Conservation (phyloP, 2,329 filamentous ascomycete genomes). For the Tolypocladium tropicale region DNA sequence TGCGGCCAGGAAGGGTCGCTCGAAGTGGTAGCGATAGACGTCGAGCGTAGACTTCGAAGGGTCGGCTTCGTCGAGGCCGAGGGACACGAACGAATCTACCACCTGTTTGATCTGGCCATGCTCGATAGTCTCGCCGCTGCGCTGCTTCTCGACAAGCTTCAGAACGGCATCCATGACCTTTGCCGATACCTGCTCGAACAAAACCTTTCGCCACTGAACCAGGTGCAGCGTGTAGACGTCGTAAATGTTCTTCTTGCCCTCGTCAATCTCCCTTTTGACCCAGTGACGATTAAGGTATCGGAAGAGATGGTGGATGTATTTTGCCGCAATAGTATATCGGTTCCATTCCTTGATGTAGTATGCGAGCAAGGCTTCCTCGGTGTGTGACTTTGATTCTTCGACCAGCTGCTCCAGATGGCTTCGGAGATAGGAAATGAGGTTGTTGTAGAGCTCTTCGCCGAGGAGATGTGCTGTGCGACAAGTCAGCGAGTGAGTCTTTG, state of each 20-base stretch:
- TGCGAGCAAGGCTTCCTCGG: constrained; percentile 78
- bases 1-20: constrained; percentile 79
- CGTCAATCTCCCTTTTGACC: constrained; percentile 98
- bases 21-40: constrained; percentile 87
- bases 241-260: constrained; percentile 96
- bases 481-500: not conserved
- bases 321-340: constrained; percentile 87
- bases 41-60: constrained; percentile 89
- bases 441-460: constrained; percentile 90
- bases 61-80: constrained; percentile 89
- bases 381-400: constrained; percentile 63
- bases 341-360: constrained; percentile 98
- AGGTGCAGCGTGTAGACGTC: constrained; percentile 96
- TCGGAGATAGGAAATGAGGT: constrained; percentile 77
- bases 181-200: constrained; percentile 73
- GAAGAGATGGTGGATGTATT: constrained; percentile 97
- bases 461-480: constrained; percentile 66
- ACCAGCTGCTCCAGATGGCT: constrained; percentile 64
- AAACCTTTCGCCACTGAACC: constrained; percentile 87
- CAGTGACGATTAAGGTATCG: constrained; percentile 94
- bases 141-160: constrained; percentile 91
- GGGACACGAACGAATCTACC: constrained; percentile 90
- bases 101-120: constrained; percentile 95
- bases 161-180: constrained; percentile 95
- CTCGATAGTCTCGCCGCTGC: constrained; percentile 95